phyloP scores from a whole-genome alignment of 192 early-diverging fungal genomes.

The Coemansia sp. region DNA sequence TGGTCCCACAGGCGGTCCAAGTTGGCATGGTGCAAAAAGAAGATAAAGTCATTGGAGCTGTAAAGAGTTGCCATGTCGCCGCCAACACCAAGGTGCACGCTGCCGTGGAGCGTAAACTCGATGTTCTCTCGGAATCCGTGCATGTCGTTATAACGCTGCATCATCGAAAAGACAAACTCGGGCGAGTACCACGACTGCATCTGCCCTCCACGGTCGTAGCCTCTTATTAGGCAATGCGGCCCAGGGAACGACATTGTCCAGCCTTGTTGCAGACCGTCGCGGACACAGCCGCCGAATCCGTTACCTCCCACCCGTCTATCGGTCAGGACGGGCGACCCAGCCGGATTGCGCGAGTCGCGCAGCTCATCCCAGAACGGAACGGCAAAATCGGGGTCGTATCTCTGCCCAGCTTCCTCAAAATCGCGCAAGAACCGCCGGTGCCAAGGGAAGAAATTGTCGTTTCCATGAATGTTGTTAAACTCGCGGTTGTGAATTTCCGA shows the following conservation, averaged over 20 bases:
- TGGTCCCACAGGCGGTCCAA: constrained; percentile 59
- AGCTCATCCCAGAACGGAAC: constrained; percentile 65
- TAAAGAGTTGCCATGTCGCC: constrained; percentile 55
- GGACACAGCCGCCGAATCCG: constrained; percentile 45
- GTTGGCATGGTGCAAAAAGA: constrained; percentile 65
- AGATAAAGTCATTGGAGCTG: constrained; percentile 60
- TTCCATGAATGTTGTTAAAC: constrained; percentile 53
- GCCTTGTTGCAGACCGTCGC: constrained; percentile 36
- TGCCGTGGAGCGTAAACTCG: constrained; percentile 51
- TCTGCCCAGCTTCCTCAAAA: constrained; percentile 56
- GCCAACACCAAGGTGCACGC: constrained; percentile 53
- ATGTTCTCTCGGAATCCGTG: constrained; percentile 50
- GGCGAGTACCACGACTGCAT: constrained; percentile 52
- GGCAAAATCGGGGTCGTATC: constrained; percentile 48
- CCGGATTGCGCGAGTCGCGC: constrained; percentile 50
- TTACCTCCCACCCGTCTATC: constrained; percentile 41
- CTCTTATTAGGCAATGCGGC: constrained; percentile 39
- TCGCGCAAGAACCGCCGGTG: constrained; percentile 56
- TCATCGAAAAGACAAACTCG: constrained; percentile 47
- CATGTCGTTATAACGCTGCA: constrained; percentile 49
- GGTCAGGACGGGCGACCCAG: constrained; percentile 37
- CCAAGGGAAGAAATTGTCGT: constrained; percentile 57
- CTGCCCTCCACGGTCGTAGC: constrained; percentile 32
- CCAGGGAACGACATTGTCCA: constrained; percentile 45
- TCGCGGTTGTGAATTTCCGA: constrained; percentile 43